Evolutionary conservation across 371 early-diverging fungal genomes (phyloP).

Genomic region (Blakeslea trispora): DNA sequence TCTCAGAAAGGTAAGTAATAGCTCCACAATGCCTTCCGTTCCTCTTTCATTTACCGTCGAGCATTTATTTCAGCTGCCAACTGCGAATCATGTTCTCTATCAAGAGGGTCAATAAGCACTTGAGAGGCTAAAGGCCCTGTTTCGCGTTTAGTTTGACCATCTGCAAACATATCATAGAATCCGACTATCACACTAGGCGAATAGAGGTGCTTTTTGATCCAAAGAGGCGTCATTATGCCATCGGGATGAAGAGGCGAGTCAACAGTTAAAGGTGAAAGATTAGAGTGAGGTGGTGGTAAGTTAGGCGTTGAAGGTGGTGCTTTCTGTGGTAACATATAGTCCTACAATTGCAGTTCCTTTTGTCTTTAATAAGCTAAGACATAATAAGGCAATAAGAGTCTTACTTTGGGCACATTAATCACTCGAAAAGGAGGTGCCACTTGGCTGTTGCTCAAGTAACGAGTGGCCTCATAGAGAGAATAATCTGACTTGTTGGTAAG

Average conservation of each 20-base stretch:
- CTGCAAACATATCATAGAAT: conserved; percentile 59
- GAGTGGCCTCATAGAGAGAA: conserved; percentile 42
- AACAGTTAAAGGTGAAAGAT: conserved; percentile 69
- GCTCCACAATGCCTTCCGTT: no score
- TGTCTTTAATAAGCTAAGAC: neutral
- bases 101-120: conserved; percentile 47
- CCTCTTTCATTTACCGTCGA: conserved; percentile 47
- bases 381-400: neutral
- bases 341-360: conserved; percentile 21
- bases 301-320: conserved; percentile 36
- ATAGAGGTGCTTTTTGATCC: conserved; percentile 70
- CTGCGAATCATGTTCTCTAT: conserved; percentile 62
- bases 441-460: conserved; percentile 17
- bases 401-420: conserved; percentile 43
- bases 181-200: conserved; percentile 70
- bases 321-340: conserved; percentile 42
- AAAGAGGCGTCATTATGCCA: conserved; percentile 75
- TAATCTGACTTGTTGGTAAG: conserved; percentile 33
- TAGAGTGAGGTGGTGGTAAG: conserved; percentile 45
- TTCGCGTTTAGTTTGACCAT: conserved; percentile 39
- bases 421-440: conserved; percentile 38
- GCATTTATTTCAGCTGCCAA: conserved; percentile 70
- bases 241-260: conserved; percentile 81
- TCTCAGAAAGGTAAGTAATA: neutral
- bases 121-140: conserved; percentile 62